phyloP scores from a whole-genome alignment of 352 stramenopile genomes.

The Globisporangium ultimum region DNA sequence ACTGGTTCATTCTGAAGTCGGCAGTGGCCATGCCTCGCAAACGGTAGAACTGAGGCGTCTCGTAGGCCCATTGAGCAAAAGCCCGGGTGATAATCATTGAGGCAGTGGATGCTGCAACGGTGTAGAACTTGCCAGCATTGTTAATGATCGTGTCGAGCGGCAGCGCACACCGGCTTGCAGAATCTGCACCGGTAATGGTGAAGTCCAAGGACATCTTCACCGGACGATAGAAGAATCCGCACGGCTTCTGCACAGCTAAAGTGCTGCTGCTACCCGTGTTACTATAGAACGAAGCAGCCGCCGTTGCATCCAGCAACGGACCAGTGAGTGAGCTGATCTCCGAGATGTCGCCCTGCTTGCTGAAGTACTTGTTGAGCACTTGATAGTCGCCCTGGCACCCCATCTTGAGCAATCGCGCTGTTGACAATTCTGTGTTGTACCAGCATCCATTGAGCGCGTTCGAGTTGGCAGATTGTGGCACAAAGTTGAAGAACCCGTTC shows the following conservation, averaged over 20 bases:
- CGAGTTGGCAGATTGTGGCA: conserved; percentile 29
- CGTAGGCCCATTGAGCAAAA: conserved; percentile 28
- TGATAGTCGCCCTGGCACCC: conserved; percentile 24
- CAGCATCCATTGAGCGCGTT: conserved; percentile 35
- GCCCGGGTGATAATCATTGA: conserved; percentile 19
- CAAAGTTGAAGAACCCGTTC: conserved; percentile 38
- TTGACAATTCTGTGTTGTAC: conserved; percentile 32
- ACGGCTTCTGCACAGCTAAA: conserved; percentile 19
- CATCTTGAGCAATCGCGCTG: conserved; percentile 30
- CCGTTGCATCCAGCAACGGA: conserved; percentile 15
- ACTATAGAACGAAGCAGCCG: conserved; percentile 21
- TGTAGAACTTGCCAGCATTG: conserved; percentile 22
- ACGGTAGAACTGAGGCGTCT: conserved; percentile 24
- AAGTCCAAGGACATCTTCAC: conserved; percentile 38
- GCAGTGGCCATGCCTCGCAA: conserved; percentile 25
- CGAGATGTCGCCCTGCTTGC: conserved; percentile 17
- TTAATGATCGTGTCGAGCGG: conserved; percentile 14
- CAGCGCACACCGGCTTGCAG: conserved; percentile 19
- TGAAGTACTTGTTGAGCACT: conserved; percentile 21
- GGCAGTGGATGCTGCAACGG: conserved; percentile 7
- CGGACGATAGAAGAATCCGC: conserved; percentile 28
- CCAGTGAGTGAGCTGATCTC: conserved; percentile 18
- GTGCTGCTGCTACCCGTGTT: conserved; percentile 19
- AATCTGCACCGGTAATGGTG: conserved; percentile 15
- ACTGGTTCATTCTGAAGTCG: conserved; percentile 28